phyloP scores from a whole-genome alignment of 495 filamentous ascomycete genomes.

The Trichoderma gamsii region DNA sequence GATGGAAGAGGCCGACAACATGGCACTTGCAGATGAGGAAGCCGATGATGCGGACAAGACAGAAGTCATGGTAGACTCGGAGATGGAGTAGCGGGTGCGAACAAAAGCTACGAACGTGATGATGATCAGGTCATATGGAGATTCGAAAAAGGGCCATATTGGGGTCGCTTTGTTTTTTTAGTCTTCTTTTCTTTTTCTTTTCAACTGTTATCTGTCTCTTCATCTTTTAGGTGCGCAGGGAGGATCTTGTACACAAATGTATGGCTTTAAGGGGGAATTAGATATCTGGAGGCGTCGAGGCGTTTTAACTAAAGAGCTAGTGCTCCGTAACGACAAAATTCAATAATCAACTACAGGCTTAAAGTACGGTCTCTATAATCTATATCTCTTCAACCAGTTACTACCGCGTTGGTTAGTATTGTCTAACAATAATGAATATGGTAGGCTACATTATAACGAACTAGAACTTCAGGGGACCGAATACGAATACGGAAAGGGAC shows the following conservation, averaged over 20 bases:
- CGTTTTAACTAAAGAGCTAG: neutral
- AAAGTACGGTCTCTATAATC: neutral
- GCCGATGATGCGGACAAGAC: slow-evolving; percentile 13
- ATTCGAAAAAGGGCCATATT: neutral
- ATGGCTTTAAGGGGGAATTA: neutral
- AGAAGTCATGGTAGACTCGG: slow-evolving; percentile 12
- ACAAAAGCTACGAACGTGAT: neutral
- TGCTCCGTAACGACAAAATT: neutral
- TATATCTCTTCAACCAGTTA: too few relatives aligned
- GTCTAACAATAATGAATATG: too few relatives aligned
- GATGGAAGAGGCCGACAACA: slow-evolving; percentile 10
- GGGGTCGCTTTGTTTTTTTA: neutral
- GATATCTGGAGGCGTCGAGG: slow-evolving; percentile 8
- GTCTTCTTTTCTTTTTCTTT: too few relatives aligned
- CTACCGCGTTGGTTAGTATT: too few relatives aligned
- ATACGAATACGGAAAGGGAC: neutral
- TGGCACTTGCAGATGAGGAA: slow-evolving; percentile 9
- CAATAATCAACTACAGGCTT: neutral
- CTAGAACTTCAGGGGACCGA: neutral
- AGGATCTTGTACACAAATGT: slow-evolving; percentile 11
- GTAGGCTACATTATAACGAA: too few relatives aligned
- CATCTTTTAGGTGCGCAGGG: neutral
- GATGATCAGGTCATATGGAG: neutral
- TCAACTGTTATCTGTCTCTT: too few relatives aligned
- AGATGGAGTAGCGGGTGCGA: neutral